Conservation (phyloP, 2,329 filamentous ascomycete species). For the Colletotrichum sp. region DNA sequence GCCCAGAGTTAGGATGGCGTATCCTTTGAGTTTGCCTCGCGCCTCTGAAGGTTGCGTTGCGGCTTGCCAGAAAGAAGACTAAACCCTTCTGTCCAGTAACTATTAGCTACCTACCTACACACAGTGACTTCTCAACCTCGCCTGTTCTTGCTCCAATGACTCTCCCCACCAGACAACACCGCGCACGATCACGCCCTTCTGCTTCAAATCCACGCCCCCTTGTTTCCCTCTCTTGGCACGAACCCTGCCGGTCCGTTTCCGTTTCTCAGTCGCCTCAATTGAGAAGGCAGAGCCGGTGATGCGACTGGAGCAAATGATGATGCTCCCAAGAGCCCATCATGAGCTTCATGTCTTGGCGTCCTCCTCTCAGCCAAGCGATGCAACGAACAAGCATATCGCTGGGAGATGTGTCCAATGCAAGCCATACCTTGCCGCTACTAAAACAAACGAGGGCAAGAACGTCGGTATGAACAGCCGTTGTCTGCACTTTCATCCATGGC, state of each 20-base stretch:
- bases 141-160: neutral
- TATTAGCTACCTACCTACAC: neutral
- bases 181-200: neutral
- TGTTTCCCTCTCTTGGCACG: neutral
- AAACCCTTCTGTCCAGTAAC: neutral
- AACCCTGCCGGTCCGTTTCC: neutral
- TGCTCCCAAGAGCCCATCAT: neutral
- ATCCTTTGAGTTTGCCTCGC: neutral
- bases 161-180: neutral
- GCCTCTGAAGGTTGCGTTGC: neutral
- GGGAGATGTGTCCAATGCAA: slow-evolving; percentile 8
- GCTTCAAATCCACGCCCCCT: neutral
- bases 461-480: neutral
- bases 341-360: neutral
- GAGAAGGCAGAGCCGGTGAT: slow-evolving; percentile 1
- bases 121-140: neutral
- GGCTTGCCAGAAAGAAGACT: neutral
- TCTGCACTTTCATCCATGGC: neutral
- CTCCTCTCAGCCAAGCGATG: neutral
- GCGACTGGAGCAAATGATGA: neutral
- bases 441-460: neutral
- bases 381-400: slow-evolving; percentile 14
- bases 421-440: neutral
- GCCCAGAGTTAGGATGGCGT: neutral
- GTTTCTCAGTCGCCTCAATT: neutral